A percentile compares a stretch with the other conserved stretches of the same genome.
These are phyloP conservation scores for Kodamaea arcana DNA, from an alignment of 1,139 yeast genomes.

Conservation along the genomic window DNA sequence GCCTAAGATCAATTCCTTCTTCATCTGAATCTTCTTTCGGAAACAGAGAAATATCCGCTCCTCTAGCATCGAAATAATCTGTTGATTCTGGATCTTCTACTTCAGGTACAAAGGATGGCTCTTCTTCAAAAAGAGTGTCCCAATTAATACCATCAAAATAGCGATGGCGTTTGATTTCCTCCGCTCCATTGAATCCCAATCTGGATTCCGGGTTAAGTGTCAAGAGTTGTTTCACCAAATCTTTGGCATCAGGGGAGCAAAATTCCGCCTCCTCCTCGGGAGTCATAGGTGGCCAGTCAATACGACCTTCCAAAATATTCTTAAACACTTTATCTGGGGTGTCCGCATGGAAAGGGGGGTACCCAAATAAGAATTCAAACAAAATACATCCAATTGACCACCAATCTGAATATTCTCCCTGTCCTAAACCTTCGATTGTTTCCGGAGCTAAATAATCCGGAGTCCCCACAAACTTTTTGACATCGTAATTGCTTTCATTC, in stretches of 20 bases:
- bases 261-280: conserved; percentile 47
- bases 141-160: conserved; percentile 73
- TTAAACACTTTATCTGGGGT: conserved; percentile 80
- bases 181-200: conserved; percentile 72
- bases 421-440: conserved; percentile 81
- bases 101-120: conserved; percentile 81
- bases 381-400: conserved; percentile 97
- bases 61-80: conserved; percentile 87
- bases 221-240: conserved; percentile 62
- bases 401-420: conserved; percentile 92
- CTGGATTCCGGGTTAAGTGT: conserved; percentile 60
- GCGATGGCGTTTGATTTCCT: conserved; percentile 73
- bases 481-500: conserved; percentile 38
- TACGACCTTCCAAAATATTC: conserved; percentile 66
- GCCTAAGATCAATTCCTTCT: conserved; percentile 14
- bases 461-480: conserved; percentile 79
- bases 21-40: conserved; percentile 48
- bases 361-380: conserved; percentile 89
- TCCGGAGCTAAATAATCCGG: conserved; percentile 98
- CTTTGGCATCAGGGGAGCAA: conserved; percentile 68
- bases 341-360: conserved; percentile 89
- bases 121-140: conserved; percentile 68
- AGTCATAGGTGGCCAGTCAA: conserved; percentile 77
- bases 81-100: conserved; percentile 82
- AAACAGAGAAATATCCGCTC: conserved; percentile 68